Conservation (phyloP, 352 stramenopile genomes). For the Nothophytophthora sp. region DNA sequence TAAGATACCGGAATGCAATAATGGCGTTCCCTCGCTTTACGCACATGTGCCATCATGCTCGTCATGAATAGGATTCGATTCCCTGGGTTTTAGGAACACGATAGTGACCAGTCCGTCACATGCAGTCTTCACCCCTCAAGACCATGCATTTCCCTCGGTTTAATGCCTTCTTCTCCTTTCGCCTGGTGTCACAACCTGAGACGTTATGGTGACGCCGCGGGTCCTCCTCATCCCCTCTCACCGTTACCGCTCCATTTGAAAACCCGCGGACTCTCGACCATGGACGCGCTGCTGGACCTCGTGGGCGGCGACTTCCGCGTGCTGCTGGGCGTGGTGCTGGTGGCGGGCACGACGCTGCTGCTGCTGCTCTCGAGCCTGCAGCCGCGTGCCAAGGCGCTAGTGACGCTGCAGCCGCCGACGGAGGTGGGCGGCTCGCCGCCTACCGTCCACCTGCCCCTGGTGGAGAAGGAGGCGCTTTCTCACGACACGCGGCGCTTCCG, state of each 20-base stretch:
- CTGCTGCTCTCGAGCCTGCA: conserved; percentile 47
- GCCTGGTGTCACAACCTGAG: conserved; percentile 13
- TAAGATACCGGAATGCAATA: too few relatives aligned
- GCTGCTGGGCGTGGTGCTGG: conserved; percentile 45
- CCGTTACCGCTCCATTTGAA: neutral
- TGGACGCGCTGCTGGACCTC: conserved; percentile 48
- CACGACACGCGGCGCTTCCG: conserved; percentile 95
- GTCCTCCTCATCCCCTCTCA: neutral
- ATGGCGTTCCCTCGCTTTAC: too few relatives aligned
- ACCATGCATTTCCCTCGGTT: too few relatives aligned
- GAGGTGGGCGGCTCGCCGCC: conserved; percentile 30
- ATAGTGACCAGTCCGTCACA: too few relatives aligned
- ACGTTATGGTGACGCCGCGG: conserved; percentile 25
- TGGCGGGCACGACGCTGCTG: conserved; percentile 46
- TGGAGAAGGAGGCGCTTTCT: conserved; percentile 91
- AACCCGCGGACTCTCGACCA: conserved; percentile 17
- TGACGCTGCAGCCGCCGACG: conserved; percentile 53
- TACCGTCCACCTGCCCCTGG: conserved; percentile 73
- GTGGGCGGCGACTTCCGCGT: conserved; percentile 48
- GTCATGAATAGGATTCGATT: too few relatives aligned
- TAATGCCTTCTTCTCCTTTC: neutral
- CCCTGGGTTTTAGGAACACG: too few relatives aligned
- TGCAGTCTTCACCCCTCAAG: too few relatives aligned
- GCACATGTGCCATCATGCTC: too few relatives aligned
- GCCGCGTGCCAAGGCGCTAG: conserved; percentile 34